Percentiles rank a stretch among this genome's conserved stretches.
Evolutionary conservation across 345 rosid genomes (phyloP).

Genomic region (Hibiscus trionum): DNA sequence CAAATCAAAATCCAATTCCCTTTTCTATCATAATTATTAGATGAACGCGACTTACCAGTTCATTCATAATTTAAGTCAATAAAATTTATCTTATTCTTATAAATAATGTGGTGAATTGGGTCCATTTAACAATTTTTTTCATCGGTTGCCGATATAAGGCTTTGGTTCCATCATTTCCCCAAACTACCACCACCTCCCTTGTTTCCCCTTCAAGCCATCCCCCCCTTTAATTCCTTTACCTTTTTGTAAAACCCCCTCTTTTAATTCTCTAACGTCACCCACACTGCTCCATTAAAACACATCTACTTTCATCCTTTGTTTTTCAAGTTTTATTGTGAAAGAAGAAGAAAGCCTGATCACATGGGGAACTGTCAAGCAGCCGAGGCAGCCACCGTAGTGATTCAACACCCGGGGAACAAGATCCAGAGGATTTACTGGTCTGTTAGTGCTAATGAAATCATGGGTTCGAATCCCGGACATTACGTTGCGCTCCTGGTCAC

Average conservation of each 20-base stretch:
- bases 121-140: too few relatives aligned
- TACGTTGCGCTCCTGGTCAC: constrained; percentile 72
- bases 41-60: too few relatives aligned
- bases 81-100: too few relatives aligned
- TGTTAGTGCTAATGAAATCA: constrained; percentile 57
- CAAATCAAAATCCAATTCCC: background rate
- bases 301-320: background rate
- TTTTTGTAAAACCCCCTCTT: background rate
- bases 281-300: background rate
- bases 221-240: background rate
- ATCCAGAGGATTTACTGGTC: constrained; percentile 71
- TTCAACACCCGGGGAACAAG: constrained; percentile 69
- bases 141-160: too few relatives aligned
- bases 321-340: background rate
- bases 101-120: too few relatives aligned
- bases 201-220: constrained; percentile 6
- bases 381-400: constrained; percentile 70
- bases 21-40: background rate
- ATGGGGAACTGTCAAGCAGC: constrained; percentile 94
- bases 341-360: too few relatives aligned
- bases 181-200: background rate
- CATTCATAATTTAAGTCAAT: too few relatives aligned
- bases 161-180: background rate
- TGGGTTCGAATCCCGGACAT: constrained; percentile 71
- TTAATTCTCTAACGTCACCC: background rate